These are phyloP conservation scores for Beauveria scarabaeidicola DNA, from an alignment of 2,329 filamentous ascomycete genomes.

Conservation along the genomic window DNA sequence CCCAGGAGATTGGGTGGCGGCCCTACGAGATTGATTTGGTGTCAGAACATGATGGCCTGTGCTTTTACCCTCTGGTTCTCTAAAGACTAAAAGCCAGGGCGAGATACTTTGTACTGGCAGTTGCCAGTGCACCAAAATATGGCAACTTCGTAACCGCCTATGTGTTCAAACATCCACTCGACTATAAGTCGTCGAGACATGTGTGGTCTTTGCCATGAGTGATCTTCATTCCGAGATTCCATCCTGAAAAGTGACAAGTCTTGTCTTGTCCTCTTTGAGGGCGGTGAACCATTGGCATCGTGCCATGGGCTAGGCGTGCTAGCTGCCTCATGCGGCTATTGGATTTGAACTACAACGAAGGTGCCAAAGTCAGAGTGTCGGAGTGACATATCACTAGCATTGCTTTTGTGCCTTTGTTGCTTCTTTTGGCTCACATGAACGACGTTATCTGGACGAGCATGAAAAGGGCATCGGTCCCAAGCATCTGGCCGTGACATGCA, in stretches of 20 bases:
- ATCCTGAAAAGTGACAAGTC: neutral
- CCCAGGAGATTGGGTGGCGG: constrained; percentile 5
- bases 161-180: too few relatives aligned
- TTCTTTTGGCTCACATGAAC: too few relatives aligned
- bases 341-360: neutral
- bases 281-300: neutral
- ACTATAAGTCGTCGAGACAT: neutral
- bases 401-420: too few relatives aligned
- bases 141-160: too few relatives aligned
- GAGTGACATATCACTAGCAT: neutral
- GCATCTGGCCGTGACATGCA: neutral
- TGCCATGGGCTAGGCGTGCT: neutral
- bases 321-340: neutral
- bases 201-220: neutral
- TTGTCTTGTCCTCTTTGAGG: neutral
- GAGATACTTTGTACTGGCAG: neutral
- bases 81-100: neutral
- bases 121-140: too few relatives aligned
- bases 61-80: neutral
- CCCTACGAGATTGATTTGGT: neutral
- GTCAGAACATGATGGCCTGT: neutral
- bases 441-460: neutral
- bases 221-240: neutral
- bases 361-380: too few relatives aligned
- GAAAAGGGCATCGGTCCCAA: neutral